phyloP scores from a whole-genome alignment of 495 filamentous ascomycete species.

The Penicillium lagena region DNA sequence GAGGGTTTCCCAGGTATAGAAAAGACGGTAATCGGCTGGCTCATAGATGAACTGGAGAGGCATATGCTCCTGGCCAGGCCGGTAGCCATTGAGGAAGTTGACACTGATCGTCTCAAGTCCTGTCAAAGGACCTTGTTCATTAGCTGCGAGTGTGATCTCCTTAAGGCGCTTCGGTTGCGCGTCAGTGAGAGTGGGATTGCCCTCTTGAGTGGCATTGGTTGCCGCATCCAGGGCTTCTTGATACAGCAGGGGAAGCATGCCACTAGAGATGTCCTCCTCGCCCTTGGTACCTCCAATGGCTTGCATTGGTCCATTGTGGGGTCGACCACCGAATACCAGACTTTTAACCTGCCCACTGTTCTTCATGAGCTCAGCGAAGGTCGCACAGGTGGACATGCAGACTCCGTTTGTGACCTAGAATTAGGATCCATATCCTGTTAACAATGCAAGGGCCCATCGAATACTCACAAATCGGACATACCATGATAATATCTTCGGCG shows the following conservation, averaged over 20 bases:
- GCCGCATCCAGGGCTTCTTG: not conserved
- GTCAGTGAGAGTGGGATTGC: conserved; percentile 10
- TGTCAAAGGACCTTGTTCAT: not conserved
- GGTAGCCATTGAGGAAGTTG: conserved; percentile 8
- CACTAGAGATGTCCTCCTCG: not conserved
- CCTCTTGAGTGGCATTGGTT: not conserved
- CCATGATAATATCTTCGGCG: no score
- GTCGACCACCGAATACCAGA: conserved; percentile 53
- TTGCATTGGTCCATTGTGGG: conserved; percentile 47
- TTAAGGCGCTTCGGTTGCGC: conserved; percentile 15
- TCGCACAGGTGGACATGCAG: conserved; percentile 55
- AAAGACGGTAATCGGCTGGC: conserved; percentile 22
- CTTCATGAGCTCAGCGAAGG: conserved; percentile 46
- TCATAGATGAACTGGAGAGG: conserved; percentile 25
- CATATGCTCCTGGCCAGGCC: conserved; percentile 1
- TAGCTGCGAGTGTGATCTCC: not conserved
- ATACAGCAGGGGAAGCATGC: not conserved
- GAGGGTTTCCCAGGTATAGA: conserved; percentile 20
- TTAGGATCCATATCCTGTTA: no score
- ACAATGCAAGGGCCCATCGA: no score
- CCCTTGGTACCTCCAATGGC: conserved; percentile 53
- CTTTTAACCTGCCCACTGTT: conserved; percentile 45
- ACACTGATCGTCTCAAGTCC: no score
- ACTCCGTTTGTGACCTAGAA: conserved; percentile 40
- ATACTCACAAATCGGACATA: no score